Base-by-base conservation (phyloP, 2,329 filamentous ascomycete genomes). In the Aspergillus ustus region DNA sequence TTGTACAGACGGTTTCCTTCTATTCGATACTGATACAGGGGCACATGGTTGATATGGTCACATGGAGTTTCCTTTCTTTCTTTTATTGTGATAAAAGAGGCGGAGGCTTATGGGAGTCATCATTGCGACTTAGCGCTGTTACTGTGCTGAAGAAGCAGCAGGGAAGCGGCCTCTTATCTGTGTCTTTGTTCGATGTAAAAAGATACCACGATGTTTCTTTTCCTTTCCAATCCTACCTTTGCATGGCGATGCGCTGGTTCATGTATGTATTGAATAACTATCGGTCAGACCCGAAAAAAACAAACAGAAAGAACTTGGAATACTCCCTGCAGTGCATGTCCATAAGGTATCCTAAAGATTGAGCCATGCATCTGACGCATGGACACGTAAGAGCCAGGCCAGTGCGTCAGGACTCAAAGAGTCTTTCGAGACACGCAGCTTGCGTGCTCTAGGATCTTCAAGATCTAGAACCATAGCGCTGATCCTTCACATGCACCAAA, bases 1-100 rank as follows among this genome's bases (percentile, higher is more conserved):
- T 66, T 75, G 73, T 74, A 75, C 70, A 73, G 69, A 69, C 68
- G 62, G 66, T 71, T 68, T 52, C 59, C 53, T 66, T 63, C 40
- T 63, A 56, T 54, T 63, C 54, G 52, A 53, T 50, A 57, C 45
- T 28, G 51, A 57, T 54, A 53, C 50, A 61, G 40, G 52, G 44
- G 55, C 53, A 46, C 52, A 59, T 53, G 56, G 43, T 63, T 60
- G 61, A 64, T 63, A 57, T 63, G 60, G 64, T 67, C 54, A 66
- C 59, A 66, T 66, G 69, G 66, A 56, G 52, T 59, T 64, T 58
- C 48, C 43, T 52, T 54, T 53, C 17, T 43, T 60, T 52, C 61
- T 62, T 54, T 64, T 60, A 43, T 48, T 57, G 46, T 62, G 20
- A 52, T 52, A 53, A 20, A 57, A 60, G 62, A 59, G 61, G 51